Conservation (phyloP, 2,329 filamentous ascomycete species). For the Aureobasidium namibiae region DNA sequence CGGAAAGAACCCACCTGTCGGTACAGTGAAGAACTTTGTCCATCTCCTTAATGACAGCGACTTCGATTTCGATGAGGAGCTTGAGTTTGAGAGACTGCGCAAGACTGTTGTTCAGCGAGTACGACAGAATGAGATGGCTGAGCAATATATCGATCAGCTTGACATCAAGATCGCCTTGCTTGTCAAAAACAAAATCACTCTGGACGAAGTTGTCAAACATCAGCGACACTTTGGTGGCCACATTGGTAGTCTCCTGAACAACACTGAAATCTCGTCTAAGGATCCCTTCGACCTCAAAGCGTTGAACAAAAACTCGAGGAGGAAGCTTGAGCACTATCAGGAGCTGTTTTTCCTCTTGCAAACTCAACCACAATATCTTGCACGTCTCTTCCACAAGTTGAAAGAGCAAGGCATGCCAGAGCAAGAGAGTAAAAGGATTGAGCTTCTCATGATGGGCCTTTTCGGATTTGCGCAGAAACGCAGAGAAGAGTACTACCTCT, state of each 20-base stretch:
- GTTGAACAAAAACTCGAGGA: conserved; percentile 89
- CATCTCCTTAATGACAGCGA: conserved; percentile 96
- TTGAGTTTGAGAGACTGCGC: conserved; percentile 88
- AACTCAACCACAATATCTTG: conserved; percentile 91
- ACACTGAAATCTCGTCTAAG: conserved; percentile 76
- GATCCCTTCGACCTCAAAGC: conserved; percentile 96
- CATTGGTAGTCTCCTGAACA: conserved; percentile 74
- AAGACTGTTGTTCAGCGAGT: conserved; percentile 98
- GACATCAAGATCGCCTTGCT: conserved; percentile 98
- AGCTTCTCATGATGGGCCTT: conserved; percentile 89
- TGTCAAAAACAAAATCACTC: conserved; percentile 98
- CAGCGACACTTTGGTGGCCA: conserved; percentile 94
- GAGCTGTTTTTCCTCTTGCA: conserved; percentile 96
- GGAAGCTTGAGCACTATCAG: conserved; percentile 94
- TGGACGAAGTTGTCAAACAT: conserved; percentile 95
- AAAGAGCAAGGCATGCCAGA: conserved; percentile 78
- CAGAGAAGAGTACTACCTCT: conserved; percentile 89
- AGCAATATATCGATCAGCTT: conserved; percentile 96
- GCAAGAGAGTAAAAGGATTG: conserved; percentile 85
- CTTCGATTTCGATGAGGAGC: conserved; percentile 97
- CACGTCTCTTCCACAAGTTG: conserved; percentile 74
- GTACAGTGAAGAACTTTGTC: conserved; percentile 95
- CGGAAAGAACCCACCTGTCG: conserved; percentile 93
- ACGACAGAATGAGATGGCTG: conserved; percentile 89
- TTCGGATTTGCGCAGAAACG: conserved; percentile 97